phyloP scores from a whole-genome alignment of 257 asterid genomes.

The Hygrophila difformis region DNA sequence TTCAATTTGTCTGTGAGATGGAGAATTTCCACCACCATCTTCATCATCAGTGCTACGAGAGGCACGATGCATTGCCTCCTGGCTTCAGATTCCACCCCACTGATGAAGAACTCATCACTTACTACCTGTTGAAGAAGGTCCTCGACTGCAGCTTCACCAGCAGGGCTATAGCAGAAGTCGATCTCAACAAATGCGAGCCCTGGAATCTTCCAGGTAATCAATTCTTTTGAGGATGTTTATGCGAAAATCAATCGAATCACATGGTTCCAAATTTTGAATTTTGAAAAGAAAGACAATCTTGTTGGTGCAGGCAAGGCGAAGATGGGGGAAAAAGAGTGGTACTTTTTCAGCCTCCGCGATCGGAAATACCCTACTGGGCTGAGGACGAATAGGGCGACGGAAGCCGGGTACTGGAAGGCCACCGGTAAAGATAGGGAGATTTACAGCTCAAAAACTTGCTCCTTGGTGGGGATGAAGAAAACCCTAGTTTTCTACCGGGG shows the following conservation, averaged over 20 bases:
- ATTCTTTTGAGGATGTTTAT: too few species aligned
- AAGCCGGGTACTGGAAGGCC: constrained; percentile 93
- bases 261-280: too few species aligned
- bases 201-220: constrained; percentile 74
- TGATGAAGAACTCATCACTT: constrained; percentile 82
- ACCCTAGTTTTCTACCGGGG: constrained; percentile 91
- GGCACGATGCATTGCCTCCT: constrained; percentile 36
- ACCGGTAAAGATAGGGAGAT: constrained; percentile 91
- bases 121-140: constrained; percentile 72
- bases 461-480: constrained; percentile 95
- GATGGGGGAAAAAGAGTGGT: constrained; percentile 97
- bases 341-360: constrained; percentile 74
- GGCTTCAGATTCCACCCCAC: constrained; percentile 91
- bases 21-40: too few species aligned
- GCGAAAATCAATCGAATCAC: too few species aligned
- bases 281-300: too few species aligned
- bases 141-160: constrained; percentile 50
- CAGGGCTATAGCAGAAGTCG: constrained; percentile 78
- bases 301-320: constrained; percentile 47
- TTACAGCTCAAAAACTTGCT: constrained; percentile 46
- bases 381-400: constrained; percentile 89
- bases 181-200: constrained; percentile 87
- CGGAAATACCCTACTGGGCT: constrained; percentile 85
- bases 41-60: constrained; percentile 19
- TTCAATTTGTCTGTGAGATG: too few species aligned